Evolutionary conservation across 2,329 filamentous ascomycete genomes (phyloP), one percentile per base, ranked within the genome.

Genomic region (Fusarium longipes): DNA sequence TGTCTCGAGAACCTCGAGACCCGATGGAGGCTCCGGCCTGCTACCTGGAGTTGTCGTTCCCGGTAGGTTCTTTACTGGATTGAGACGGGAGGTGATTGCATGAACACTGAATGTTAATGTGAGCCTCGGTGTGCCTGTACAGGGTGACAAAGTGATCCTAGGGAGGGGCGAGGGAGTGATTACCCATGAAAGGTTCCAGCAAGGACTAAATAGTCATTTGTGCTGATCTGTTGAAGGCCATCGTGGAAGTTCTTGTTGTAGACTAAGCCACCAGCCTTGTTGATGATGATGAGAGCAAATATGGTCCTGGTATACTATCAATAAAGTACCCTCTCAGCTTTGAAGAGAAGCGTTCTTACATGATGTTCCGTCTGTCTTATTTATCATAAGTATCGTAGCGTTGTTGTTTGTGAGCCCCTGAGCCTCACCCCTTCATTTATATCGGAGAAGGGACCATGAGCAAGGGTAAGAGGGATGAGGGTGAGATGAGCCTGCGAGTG

Each of bases 111-210:
- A 33, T 15, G 17, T n/a, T 22, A 30, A 42, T 53, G 54, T 67
- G 57, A 63, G 62, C 29, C 45, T 25, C 30, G 18, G 53, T 54
- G 49, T 38, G 18, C 17, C 39, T 44, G 49, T 38, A 48, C 63
- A 57, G 70, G 39, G 39, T 17, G 40, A 17, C n/a, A 18, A 8
- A 30, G 12, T 18, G 20, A 36, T 22, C 35, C 36, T 20, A 17
- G 33, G 39, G 29, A 5, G 53, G 6, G 15, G n/a, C 35, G 42
- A 42, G 40, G 36, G 74, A 20, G 2, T 8, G 39, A 29, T 66
- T 82, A 94, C 92, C 93, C 96, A 77, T 99, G 96, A 79, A 99
- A 99, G 53, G 96, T 99, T 58, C 96, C 96, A 8, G 96, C 96
- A 27, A 99, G 88, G 71, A 98, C 95, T 30, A 99, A 91, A 77